These are phyloP conservation scores for Rosellinia necatrix DNA, from an alignment of 2,329 filamentous ascomycete genomes.

Conservation along the genomic window DNA sequence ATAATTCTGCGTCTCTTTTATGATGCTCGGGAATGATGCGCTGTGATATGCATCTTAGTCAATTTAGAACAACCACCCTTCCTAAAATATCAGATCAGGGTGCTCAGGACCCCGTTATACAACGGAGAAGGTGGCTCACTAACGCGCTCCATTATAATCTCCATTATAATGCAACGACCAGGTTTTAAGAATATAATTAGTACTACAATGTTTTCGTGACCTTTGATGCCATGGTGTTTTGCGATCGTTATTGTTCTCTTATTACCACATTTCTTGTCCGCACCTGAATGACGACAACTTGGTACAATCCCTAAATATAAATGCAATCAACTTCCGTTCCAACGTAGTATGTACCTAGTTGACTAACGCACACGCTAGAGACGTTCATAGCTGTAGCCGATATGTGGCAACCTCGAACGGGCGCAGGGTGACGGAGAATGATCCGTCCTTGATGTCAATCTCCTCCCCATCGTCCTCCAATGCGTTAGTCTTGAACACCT, in stretches of 20 bases:
- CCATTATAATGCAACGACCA: not conserved
- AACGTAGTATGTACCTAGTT: too few species aligned
- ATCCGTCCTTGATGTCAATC: slow-evolving; percentile 54
- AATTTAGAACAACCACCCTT: not conserved
- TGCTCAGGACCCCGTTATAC: not conserved
- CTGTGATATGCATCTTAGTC: not conserved
- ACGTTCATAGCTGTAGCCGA: slow-evolving; percentile 59
- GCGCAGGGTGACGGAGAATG: slow-evolving; percentile 68
- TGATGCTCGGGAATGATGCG: not conserved
- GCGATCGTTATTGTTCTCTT: not conserved
- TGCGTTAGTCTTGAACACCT: slow-evolving; percentile 81
- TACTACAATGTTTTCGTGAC: not conserved
- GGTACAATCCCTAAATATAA: too few species aligned
- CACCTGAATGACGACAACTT: too few species aligned
- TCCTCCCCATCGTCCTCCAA: slow-evolving; percentile 84
- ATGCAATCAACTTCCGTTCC: too few species aligned
- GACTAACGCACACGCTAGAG: too few species aligned
- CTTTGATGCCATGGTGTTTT: not conserved
- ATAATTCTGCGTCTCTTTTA: too few species aligned
- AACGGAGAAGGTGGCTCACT: not conserved
- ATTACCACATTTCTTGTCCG: not conserved
- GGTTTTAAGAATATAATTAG: not conserved
- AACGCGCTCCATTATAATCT: too few species aligned
- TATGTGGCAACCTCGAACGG: slow-evolving; percentile 88
- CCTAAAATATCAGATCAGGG: not conserved